Evolutionary conservation across 140 eudicot species (phyloP), one percentile per base, ranked within the genome.

Genomic region (Flaveria floridana): DNA sequence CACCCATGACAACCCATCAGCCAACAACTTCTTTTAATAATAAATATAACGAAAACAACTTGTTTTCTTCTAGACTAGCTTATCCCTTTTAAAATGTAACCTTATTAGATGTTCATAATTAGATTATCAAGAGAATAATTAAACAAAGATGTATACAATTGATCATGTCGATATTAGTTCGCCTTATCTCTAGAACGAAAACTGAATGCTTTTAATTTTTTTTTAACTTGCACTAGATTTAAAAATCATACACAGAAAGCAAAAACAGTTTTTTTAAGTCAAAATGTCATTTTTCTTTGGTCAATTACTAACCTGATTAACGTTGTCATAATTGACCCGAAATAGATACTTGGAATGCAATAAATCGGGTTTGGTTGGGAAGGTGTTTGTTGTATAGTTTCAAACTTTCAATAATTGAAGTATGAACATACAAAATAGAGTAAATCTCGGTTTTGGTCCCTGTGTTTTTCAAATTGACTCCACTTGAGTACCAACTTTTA

Each of bases 311-410:
- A 20, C 15, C 65, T 34, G 13, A 10, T 11, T 57, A 19, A 57
- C 65, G 65, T 57, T 57, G 30, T 57, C 65, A 21, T 58, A 20
- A 21, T 0, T 23, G 39, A 58, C 65, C 65, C 39, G n/a, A 58
- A 58, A 61, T 2, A 61, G 65, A 62, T 62, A 25, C 68, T 62
- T 62, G 20, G 20, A 26, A 62, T 13, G 44, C 68, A 26, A 62
- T 62, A 26, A 61, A 62, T 26, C 6, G 10, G 42, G 44, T 26
- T 62, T 26, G 19, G 68, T 62, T 26, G 68, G 44, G 68, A 62
- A 28, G 68, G 20, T 62, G 14, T 26, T 62, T 26, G 44, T 62
- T 26, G 44, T 62, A 26, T 26, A 41, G 68, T 10, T 13, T 11
- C 42, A 58, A 58, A 41, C 44, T 10, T 13, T 11, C 42, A 58